Base-by-base conservation (phyloP, 305 asterid genomes). In the Plantago coronopus region DNA sequence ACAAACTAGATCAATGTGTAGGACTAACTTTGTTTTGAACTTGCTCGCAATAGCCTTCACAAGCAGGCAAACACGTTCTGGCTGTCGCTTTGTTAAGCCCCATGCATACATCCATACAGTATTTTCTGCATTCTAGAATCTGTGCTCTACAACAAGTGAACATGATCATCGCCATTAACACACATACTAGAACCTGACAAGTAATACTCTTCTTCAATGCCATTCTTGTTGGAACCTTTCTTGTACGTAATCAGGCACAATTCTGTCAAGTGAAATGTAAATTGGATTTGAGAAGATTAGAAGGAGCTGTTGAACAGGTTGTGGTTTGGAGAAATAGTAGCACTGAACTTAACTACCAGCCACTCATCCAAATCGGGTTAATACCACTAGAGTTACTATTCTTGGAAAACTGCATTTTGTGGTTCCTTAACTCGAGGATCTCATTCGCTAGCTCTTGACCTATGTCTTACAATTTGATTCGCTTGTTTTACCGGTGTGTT, bases 321-420 rank as follows among this genome's bases (percentile, higher is more conserved):
- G 61, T 55, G 61, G 61, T 55, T 31, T 55, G 27, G 61, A 55
- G 46, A 34, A 9, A 29, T 31, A 17, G 7, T 25, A 55, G 61
- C 17, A 42, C 3, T 17, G 34, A 17, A 1, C 22, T 55, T 5
- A 17, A 25, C 40, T 53, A 14, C 15, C 2, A 53, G 20, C 58
- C 58, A 25, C 11, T 53, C 20, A 53, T 14, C 27, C 17, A 21
- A 21, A 18, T 34, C 2, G 9, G 40, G 40, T 9, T 34, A 34
- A 5, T 34, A 8, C 40, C 1, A 34, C 8, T 34, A 7, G 12
- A 6, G 1, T 27, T 27, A 8, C 5, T 27, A n/a, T n/a, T n/a
- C n/a, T n/a, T n/a, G n/a, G n/a, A n/a, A n/a, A n/a, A n/a, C n/a
- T n/a, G n/a, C n/a, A n/a, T n/a, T n/a, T n/a, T n/a, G n/a, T n/a